Evolutionary conservation across 2,329 filamentous ascomycete species (phyloP), one percentile per base, ranked within the genome.

Genomic region (Orbilia ellipsospora): DNA sequence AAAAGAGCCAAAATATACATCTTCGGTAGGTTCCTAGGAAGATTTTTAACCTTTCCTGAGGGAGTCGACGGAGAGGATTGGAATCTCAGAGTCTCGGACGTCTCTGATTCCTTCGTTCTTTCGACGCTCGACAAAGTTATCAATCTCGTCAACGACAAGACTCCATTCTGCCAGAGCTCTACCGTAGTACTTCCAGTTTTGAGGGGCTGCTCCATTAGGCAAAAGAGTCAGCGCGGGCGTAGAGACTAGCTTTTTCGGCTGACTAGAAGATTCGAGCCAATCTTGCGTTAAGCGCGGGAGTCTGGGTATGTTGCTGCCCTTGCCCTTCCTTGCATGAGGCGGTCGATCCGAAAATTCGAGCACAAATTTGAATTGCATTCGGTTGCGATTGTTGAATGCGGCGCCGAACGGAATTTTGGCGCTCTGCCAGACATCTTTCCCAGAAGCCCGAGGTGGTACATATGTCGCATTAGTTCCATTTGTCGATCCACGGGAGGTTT

Each of bases 101-200:
- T 75, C 72, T 44, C 60, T 31, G 40, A 75, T 69, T 26, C 72
- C 72, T 31, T 95, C 92, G 55, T 89, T 88, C 61, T 89, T 89
- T 65, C 92, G 87, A 54, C 92, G 86, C 72, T 94, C 91, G 36
- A 93, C 88, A 82, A 94, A 95, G 80, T 89, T 92, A 82, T 94
- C 92, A 83, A 89, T 92, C 81, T 95, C 92, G 67, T 88, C 87
- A 15, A 93, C 88, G 18, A 94, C 87, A 16, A 92, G 84, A 18
- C 86, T 85, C 92, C 92, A 95, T 81, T 95, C 92, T 0, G 91
- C 91, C 52, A 95, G 84, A 0, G 92, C 90, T 18, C 91, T 86
- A 1, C 92, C 92, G 2, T 87, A 85, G 81, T 94, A 91, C 57
- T 87, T 87, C 7, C 78, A 79, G 55, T 78, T 77, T 48, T 59